Base-by-base conservation (phyloP, 805 yeast species). In the Candida hungchunana region DNA sequence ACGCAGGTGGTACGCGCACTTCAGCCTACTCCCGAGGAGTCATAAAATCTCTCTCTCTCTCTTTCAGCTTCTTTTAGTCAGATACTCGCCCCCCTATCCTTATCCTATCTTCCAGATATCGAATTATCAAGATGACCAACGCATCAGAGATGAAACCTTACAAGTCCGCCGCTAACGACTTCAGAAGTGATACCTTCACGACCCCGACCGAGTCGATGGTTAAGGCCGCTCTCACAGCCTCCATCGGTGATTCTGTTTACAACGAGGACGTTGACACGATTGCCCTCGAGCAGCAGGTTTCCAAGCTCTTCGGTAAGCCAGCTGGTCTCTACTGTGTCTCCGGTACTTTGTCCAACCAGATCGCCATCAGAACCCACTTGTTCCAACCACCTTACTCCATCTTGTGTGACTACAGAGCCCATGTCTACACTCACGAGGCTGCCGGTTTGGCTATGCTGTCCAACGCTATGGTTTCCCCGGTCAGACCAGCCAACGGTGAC, bases 381-480 rank as follows among this genome's bases (percentile, higher is more conserved):
- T 60, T 58, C 43, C 90, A 83, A 53, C 96, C 96, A 14, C 95
- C 95, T 3, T 79, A 81, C 63, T 74, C 89, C n/a, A 67, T 90
- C 18, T 53, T 89, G 31, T 86, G 96, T 65, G 97, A 90, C 59
- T 71, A 79, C 60, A 70, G 96, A 43, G 80, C 90, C 11, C 97
- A 89, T 53, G 79, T 89, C 18, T 89, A 71, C 58, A 66, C 77
- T 19, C 78, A 78, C 48, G 97, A 89, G 62, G 95, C 96, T 18
- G 96, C 89, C 23, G 97, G 97, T 3, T 61, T 90, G 34, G 94
- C 96, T 6, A 77, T 85, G 33, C 67, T 90, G 41, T 84, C 95
- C 11, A 95, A 84, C 60, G 95, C 96, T 3, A 83, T 89, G 94
- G 95, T 87, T 5, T 74, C 76, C 7, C 86, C 96, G 1, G 87